Evolutionary conservation across 768 basidiomycete genomes (phyloP).

Genomic region (Leccinellum luteum): DNA sequence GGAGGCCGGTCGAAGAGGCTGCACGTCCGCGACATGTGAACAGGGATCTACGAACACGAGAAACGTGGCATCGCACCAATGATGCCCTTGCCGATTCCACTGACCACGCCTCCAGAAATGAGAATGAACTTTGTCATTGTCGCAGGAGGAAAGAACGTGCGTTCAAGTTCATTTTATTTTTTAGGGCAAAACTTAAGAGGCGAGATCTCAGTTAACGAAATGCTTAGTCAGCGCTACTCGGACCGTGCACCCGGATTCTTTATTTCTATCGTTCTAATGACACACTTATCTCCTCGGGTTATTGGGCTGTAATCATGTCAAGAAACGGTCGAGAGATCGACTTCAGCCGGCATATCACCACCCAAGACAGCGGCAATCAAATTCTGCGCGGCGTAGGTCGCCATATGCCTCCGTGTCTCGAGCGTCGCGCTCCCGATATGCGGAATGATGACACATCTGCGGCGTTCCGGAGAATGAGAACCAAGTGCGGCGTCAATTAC

Average conservation of each 20-base stretch:
- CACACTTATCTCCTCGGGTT: too few species aligned
- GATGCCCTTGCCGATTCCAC: conserved; percentile 98
- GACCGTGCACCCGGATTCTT: too few species aligned
- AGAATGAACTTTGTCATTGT: conserved; percentile 94
- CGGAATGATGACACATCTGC: conserved; percentile 77
- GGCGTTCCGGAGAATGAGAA: not conserved
- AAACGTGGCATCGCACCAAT: conserved; percentile 66
- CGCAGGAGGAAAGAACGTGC: conserved; percentile 4
- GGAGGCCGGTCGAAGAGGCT: conserved; percentile 96
- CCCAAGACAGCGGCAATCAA: conserved; percentile 43
- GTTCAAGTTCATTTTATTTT: not conserved
- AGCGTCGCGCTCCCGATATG: conserved; percentile 90
- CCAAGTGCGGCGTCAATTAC: not conserved
- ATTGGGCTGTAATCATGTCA: not conserved
- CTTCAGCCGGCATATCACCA: conserved; percentile 57
- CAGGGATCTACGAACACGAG: conserved; percentile 11
- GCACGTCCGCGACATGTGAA: conserved; percentile 21
- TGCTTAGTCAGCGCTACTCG: too few species aligned
- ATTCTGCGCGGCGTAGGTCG: conserved; percentile 68
- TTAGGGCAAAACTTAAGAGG: not conserved
- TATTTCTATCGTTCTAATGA: too few species aligned
- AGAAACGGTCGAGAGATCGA: conserved; percentile 31
- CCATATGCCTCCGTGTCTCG: conserved; percentile 85
- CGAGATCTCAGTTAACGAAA: not conserved
- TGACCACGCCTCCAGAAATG: conserved; percentile 96